phyloP scores from a whole-genome alignment of 495 filamentous ascomycete species.

The Daldinia concentrica region DNA sequence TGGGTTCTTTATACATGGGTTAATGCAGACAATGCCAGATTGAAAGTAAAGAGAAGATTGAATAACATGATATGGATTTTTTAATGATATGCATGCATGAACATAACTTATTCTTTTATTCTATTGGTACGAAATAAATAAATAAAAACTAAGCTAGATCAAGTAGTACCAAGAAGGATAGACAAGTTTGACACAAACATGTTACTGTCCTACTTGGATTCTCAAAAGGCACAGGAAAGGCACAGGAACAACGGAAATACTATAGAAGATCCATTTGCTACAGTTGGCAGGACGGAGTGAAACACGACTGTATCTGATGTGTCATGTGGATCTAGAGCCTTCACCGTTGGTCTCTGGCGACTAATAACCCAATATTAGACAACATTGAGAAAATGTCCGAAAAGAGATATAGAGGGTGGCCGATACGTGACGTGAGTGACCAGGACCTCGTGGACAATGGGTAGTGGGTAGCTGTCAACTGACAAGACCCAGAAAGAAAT shows the following conservation, averaged over 20 bases:
- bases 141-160: not conserved
- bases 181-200: not conserved
- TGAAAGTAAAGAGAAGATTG: not conserved
- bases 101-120: not conserved
- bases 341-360: not conserved
- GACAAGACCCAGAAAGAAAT: conserved; percentile 15
- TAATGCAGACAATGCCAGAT: not conserved
- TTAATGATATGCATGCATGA: not conserved
- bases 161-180: not conserved
- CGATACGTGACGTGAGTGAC: conserved; percentile 21
- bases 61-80: not conserved
- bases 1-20: not conserved
- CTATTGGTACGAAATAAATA: not conserved
- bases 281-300: conserved; percentile 16
- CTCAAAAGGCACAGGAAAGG: not conserved
- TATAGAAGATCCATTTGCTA: conserved; percentile 5
- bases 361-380: not conserved
- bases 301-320: conserved; percentile 30
- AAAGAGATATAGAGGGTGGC: not conserved
- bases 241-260: not conserved
- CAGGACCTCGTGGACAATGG: conserved; percentile 32
- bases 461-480: conserved; percentile 21
- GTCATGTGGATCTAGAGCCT: conserved; percentile 16
- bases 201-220: not conserved
- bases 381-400: not conserved